phyloP scores from a whole-genome alignment of 768 basidiomycete genomes.

The Lactarius pseudohatsudake region DNA sequence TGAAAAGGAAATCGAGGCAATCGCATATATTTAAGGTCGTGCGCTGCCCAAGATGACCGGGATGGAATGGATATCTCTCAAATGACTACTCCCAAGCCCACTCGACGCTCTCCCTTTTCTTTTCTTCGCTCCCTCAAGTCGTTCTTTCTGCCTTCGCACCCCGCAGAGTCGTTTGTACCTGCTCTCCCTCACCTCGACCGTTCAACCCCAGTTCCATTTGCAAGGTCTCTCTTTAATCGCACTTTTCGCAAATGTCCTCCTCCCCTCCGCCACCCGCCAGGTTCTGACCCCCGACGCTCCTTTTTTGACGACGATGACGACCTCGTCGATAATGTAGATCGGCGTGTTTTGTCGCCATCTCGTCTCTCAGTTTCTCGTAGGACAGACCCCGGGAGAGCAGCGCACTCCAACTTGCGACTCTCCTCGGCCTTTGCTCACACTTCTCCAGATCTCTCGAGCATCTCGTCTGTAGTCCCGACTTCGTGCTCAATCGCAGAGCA shows the following conservation, averaged over 20 bases:
- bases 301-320: slow-evolving; percentile 23
- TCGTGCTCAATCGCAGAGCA: slow-evolving; percentile 9
- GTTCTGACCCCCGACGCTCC: not conserved
- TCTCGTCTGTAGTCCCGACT: slow-evolving; percentile 8
- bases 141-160: not conserved
- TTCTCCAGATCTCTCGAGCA: slow-evolving; percentile 6
- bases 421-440: slow-evolving; percentile 14
- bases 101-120: slow-evolving; percentile 3
- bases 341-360: not conserved
- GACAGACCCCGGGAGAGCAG: not conserved
- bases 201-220: slow-evolving; percentile 1
- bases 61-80: not conserved
- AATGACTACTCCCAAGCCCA: not conserved
- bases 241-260: not conserved
- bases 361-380: slow-evolving; percentile 2
- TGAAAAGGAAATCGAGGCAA: not conserved
- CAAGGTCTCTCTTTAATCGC: slow-evolving; percentile 2
- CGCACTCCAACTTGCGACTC: slow-evolving; percentile 9
- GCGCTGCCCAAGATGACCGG: not conserved
- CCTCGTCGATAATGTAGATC: not conserved
- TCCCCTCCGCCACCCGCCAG: not conserved
- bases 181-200: not conserved
- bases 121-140: slow-evolving; percentile 14
- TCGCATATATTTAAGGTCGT: not conserved
- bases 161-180: slow-evolving; percentile 9